Evolutionary conservation across 768 basidiomycete species (phyloP).

Genomic region (Daedaleopsis nitida): DNA sequence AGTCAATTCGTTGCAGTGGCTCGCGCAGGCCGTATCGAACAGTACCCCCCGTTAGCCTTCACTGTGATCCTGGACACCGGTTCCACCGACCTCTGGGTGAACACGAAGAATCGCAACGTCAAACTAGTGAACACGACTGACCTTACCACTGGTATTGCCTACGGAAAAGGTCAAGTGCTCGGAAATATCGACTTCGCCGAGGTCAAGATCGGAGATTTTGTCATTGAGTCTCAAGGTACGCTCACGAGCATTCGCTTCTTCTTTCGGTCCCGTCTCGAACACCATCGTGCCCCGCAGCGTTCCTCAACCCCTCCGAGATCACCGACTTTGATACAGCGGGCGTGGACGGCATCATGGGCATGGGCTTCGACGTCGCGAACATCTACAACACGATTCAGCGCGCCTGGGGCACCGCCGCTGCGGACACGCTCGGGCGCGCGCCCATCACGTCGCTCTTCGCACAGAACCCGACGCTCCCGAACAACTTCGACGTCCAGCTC

Average conservation of each 20-base stretch:
- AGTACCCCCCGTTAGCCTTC: constrained; percentile 21
- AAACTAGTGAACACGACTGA: constrained; percentile 34
- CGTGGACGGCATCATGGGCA: constrained; percentile 69
- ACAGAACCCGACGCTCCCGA: constrained; percentile 23
- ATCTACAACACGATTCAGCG: constrained; percentile 46
- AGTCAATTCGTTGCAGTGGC: not conserved
- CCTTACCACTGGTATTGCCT: constrained; percentile 34
- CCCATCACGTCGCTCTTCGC: constrained; percentile 28
- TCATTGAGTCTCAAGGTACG: constrained; percentile 64
- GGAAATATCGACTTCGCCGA: constrained; percentile 40
- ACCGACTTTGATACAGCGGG: constrained; percentile 66
- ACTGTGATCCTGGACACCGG: constrained; percentile 38
- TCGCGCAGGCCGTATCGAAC: not conserved
- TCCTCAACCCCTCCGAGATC: constrained; percentile 39
- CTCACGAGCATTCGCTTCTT: constrained; percentile 57
- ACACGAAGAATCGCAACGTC: constrained; percentile 19
- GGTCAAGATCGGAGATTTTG: constrained; percentile 38
- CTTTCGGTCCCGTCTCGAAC: constrained; percentile 43
- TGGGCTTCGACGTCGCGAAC: constrained; percentile 78
- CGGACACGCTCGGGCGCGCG: constrained; percentile 14
- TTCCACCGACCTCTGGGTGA: constrained; percentile 36
- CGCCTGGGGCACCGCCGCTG: constrained; percentile 17
- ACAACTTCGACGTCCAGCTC: constrained; percentile 30
- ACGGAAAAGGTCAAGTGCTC: constrained; percentile 40
- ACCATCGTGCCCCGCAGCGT: constrained; percentile 46